Evolutionary conservation across 345 rosid species (phyloP), one percentile per base, ranked within the genome.

Genomic region (Lagerstroemia speciosa): DNA sequence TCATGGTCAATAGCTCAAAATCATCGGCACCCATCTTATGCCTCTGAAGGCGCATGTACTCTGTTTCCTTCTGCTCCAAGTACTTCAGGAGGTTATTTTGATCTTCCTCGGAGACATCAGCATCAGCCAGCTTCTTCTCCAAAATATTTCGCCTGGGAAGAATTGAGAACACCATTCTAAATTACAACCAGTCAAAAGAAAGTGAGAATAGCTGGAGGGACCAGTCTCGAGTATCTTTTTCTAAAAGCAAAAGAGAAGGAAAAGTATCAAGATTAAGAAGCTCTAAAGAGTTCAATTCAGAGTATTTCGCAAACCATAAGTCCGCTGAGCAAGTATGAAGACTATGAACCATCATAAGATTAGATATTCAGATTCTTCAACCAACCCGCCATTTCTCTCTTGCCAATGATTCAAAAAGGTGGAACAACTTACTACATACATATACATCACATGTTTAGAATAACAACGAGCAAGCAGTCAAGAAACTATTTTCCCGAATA

Each of bases 101-200:
- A 84, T 94, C 99, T 82, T 94, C 97, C 83, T 92, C 89, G 1
- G 99, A 91, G 36, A 87, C 97, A 70, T 94, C 97, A 72, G 98
- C 99, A 78, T 94, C 97, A 7, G 93, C 98, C 66, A 94, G 77
- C 83, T 94, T 92, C 85, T 83, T 83, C 77, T 89, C 99, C 83
- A 91, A 66, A 69, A 84, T 68, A 70, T 62, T 78, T 67, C 99
- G 85, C 72, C 98, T 93, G 41, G 62, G 67, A 64, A 68, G 26
- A 27, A 43, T 37, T 4, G 22, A 20, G 11, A 43, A 40, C 20
- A 43, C 30, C 52, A 65, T 64, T 40, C 26, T 40, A 65, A 38
- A 43, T 41, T 22, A 40, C 9, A 7, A 24, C 6, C 27, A 20
- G 46, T 17, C 5, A 9, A 24, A 22, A n/a, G 45, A 64, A 63